Conservation (phyloP, 495 filamentous ascomycete genomes). For the Lasiosphaeria hispida region DNA sequence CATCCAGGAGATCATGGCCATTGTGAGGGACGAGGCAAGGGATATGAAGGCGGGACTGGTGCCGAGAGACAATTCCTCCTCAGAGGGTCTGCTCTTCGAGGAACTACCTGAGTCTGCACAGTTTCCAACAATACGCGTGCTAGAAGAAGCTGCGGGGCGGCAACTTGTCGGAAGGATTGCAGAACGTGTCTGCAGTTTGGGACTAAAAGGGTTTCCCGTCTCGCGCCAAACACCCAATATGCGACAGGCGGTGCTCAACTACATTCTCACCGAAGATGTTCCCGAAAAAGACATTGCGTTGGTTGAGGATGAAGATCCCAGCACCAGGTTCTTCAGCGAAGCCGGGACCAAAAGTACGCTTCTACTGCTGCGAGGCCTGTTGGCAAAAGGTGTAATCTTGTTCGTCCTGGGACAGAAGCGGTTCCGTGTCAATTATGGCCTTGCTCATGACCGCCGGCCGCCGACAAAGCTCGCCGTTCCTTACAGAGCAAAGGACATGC, state of each 20-base stretch:
- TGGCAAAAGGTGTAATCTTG: constrained; percentile 54
- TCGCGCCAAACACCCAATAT: constrained; percentile 35
- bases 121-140: constrained; percentile 47
- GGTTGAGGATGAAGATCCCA: constrained; percentile 35
- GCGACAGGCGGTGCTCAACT: constrained; percentile 41
- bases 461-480: constrained; percentile 63
- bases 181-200: constrained; percentile 36
- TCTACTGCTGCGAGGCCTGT: constrained; percentile 55
- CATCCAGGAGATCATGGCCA: constrained; percentile 56
- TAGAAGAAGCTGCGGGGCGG: constrained; percentile 35
- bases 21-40: too few relatives aligned
- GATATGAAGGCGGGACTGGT: too few relatives aligned
- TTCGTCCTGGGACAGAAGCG: constrained; percentile 59
- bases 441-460: constrained; percentile 42
- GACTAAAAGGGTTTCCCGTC: constrained; percentile 41
- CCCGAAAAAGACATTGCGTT: constrained; percentile 28
- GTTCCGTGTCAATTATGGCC: constrained; percentile 67
- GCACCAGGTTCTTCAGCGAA: constrained; percentile 36
- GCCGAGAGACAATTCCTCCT: too few relatives aligned
- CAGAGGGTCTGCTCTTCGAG: constrained; percentile 19
- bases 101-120: constrained; percentile 7
- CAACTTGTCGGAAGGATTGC: constrained; percentile 31
- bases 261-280: constrained; percentile 39
- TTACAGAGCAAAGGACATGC: constrained; percentile 67
- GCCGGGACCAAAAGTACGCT: constrained; percentile 36